Base-by-base conservation (phyloP, 2,329 filamentous ascomycete species). In the Coleophoma crateriformis region DNA sequence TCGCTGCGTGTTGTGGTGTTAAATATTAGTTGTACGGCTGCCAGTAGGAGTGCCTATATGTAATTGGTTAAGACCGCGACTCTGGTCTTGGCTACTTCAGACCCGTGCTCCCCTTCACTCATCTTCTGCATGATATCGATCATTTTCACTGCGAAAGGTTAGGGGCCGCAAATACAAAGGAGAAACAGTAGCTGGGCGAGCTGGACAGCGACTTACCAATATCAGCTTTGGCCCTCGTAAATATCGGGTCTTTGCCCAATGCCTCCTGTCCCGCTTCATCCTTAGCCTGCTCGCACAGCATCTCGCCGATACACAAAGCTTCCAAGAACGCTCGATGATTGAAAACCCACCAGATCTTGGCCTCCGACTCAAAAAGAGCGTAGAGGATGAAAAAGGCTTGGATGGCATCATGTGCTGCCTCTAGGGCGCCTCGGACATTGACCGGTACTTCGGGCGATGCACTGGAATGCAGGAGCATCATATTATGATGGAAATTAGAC, bases 301-400 rank as follows among this genome's bases (percentile, higher is more conserved):
- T 75, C 53, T 76, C 77, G 19, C 80, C 79, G 44, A 87, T 87
- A 67, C 81, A 88, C 61, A 84, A 65, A 33, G 85, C 85, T 70
- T 91, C 87, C 47, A 91, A 74, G 61, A 91, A 91, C 0, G 87
- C 87, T 1, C 88, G 74, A 63, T 91, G 88, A 64, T 90, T 88
- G 57, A 90, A 89, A 1, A 89, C 86, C 87, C 87, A 92, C 87
- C 87, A 91, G 1, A 90, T 87, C 13, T 83, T 77, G 1, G 86
- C 85, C 69, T 92, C 88, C 14, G 73, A 72, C 57, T 85, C 81
- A 54, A 90, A 82, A 12, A 88, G 69, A 35, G 71, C 73, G 67
- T 84, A 88, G 7, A 90, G 74, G 50, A 90, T 74, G 64, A 91
- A 90, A 63, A 90, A 92, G 1, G 85, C 74, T 41, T 76, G 78